Evolutionary conservation across 2,329 filamentous ascomycete genomes (phyloP).

Genomic region (Sporothrix protearum): DNA sequence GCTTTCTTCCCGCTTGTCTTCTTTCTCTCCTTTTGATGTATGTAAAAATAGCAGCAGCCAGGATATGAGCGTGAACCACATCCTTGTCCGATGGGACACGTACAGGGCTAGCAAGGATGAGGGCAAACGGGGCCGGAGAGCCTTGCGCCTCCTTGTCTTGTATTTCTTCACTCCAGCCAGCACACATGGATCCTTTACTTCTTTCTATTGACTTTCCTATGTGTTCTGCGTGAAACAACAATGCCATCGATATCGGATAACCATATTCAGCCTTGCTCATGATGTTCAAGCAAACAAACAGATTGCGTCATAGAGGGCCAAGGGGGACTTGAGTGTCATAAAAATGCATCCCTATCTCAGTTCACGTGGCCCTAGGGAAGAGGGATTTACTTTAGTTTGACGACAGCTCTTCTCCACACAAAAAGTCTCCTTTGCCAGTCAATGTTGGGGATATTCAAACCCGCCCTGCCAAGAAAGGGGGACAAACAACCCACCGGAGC

Average conservation of each 20-base stretch:
- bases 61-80: slow-evolving; percentile 1
- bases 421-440: not conserved
- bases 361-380: not conserved
- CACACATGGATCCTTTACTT: not conserved
- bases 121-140: not conserved
- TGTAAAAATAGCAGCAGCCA: not conserved
- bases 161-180: not conserved
- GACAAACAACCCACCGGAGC: not conserved
- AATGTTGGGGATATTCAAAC: not conserved
- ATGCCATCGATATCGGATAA: not conserved
- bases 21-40: not conserved
- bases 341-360: not conserved
- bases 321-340: not conserved
- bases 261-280: not conserved
- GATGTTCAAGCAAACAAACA: not conserved
- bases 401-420: not conserved
- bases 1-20: not conserved
- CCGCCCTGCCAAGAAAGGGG: slow-evolving; percentile 14
- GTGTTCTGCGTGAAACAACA: not conserved
- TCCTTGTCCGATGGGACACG: not conserved
- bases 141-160: slow-evolving; percentile 2
- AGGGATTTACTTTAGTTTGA: not conserved
- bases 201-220: not conserved
- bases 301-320: not conserved
- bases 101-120: not conserved